Evolutionary conservation across 345 rosid species (phyloP).

Genomic region (Eucalyptus microcorys): DNA sequence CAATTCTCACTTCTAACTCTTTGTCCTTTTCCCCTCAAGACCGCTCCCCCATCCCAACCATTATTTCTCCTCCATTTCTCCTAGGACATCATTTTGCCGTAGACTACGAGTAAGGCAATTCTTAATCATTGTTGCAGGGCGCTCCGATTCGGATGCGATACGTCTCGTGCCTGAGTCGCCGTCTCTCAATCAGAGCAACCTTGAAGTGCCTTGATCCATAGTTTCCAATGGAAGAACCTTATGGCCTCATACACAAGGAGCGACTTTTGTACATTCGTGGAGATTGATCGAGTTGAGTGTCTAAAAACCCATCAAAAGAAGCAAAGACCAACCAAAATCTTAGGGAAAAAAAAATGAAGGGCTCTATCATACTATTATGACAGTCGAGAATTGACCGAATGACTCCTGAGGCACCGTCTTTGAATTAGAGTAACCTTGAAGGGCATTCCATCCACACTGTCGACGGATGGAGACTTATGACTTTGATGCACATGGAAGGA

Average conservation of each 20-base stretch:
- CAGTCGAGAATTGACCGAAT: not conserved
- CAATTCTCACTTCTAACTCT: not conserved
- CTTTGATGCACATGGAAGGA: not conserved
- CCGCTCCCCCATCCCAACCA: not conserved
- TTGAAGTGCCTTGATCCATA: not conserved
- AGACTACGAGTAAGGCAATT: not conserved
- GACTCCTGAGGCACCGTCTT: not conserved
- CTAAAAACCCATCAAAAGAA: not conserved
- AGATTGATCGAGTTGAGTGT: not conserved
- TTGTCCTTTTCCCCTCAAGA: not conserved
- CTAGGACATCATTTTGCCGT: not conserved
- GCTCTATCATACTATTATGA: not conserved
- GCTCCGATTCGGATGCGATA: not conserved
- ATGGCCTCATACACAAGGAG: not conserved
- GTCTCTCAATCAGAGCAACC: not conserved
- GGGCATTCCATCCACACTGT: not conserved
- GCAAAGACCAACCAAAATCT: not conserved
- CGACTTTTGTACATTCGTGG: not conserved
- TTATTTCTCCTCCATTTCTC: not conserved
- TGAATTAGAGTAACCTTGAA: not conserved
- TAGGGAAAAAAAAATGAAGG: not conserved
- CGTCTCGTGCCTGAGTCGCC: not conserved
- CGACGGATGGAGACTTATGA: not conserved
- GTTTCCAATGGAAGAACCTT: not conserved
- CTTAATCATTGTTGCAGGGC: not conserved